Evolutionary conservation across 179 eudicot species (phyloP).

Genomic region (Drosera spatulata): DNA sequence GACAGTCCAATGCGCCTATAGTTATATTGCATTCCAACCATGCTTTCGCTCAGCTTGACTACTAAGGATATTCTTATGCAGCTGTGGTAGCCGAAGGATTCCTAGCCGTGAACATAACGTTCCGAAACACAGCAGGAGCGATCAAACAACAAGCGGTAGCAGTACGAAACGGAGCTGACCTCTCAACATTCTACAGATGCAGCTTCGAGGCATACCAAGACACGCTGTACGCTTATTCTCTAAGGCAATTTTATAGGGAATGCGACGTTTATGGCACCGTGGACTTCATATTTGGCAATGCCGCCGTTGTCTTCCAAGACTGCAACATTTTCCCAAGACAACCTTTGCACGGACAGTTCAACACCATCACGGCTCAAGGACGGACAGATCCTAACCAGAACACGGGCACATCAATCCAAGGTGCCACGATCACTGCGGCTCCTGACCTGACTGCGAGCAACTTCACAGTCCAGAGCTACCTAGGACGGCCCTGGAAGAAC

Average conservation of each 20-base stretch:
- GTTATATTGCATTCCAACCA: too few species aligned
- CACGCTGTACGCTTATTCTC: slow-evolving; percentile 9
- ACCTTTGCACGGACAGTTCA: slow-evolving; percentile 3
- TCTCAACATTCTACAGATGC: slow-evolving; percentile 6
- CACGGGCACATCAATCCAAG: slow-evolving; percentile 11
- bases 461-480: neutral
- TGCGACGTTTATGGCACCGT: slow-evolving; percentile 10
- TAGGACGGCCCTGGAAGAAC: slow-evolving; percentile 9
- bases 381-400: slow-evolving; percentile 11
- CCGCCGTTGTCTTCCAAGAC: slow-evolving; percentile 8
- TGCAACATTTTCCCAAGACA: too few species aligned
- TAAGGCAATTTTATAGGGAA: slow-evolving; percentile 9
- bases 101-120: slow-evolving; percentile 1
- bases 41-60: too few species aligned
- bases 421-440: slow-evolving; percentile 3
- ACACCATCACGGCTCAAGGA: slow-evolving; percentile 9
- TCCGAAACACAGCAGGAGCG: slow-evolving; percentile 7
- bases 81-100: slow-evolving; percentile 3
- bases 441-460: neutral
- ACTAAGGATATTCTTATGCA: too few species aligned
- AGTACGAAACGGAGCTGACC: slow-evolving; percentile 2
- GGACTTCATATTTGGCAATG: slow-evolving; percentile 11
- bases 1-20: too few species aligned
- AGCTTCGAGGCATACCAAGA: slow-evolving; percentile 10
- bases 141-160: slow-evolving; percentile 11